phyloP scores from a whole-genome alignment of 352 stramenopile genomes.

The Phytophthora sp. region DNA sequence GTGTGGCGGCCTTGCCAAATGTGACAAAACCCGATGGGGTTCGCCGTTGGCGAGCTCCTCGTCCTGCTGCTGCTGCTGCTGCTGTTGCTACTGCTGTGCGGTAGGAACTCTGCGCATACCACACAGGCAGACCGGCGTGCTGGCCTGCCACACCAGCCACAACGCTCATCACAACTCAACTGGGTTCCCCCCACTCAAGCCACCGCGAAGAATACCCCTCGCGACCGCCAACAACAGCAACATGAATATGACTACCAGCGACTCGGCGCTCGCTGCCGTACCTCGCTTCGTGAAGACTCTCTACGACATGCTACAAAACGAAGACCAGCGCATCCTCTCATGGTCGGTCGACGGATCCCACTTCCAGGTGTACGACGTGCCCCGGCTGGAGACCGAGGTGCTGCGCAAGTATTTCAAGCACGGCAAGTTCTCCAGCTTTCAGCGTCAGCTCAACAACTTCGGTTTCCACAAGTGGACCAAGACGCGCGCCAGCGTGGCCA shows the following conservation, averaged over 20 bases:
- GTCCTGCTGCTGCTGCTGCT: neutral
- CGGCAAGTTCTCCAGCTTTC: conserved; percentile 89
- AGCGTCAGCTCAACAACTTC: conserved; percentile 93
- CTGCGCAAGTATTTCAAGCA: conserved; percentile 88
- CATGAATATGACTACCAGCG: neutral
- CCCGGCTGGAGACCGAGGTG: conserved; percentile 56
- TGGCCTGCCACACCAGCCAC: neutral
- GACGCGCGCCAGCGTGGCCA: conserved; percentile 62
- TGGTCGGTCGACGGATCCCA: conserved; percentile 61
- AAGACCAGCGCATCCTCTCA: conserved; percentile 50
- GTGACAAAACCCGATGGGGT: neutral
- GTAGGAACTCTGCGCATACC: neutral
- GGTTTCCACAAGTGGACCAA: conserved; percentile 88
- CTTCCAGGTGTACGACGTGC: conserved; percentile 85
- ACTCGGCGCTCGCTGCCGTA: conserved; percentile 2
- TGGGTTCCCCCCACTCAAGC: conserved; percentile 3
- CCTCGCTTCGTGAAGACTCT: conserved; percentile 57
- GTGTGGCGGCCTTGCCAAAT: neutral
- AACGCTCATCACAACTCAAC: conserved; percentile 22
- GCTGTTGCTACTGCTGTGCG: neutral
- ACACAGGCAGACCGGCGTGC: no score
- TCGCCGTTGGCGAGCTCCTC: conserved; percentile 3
- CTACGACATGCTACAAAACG: conserved; percentile 63
- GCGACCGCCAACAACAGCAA: neutral
- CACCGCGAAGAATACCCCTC: neutral